Percentiles rank a stretch among this genome's conserved stretches.
Evolutionary conservation across 768 basidiomycete genomes (phyloP).

Genomic region (Pulveroboletus sp.): DNA sequence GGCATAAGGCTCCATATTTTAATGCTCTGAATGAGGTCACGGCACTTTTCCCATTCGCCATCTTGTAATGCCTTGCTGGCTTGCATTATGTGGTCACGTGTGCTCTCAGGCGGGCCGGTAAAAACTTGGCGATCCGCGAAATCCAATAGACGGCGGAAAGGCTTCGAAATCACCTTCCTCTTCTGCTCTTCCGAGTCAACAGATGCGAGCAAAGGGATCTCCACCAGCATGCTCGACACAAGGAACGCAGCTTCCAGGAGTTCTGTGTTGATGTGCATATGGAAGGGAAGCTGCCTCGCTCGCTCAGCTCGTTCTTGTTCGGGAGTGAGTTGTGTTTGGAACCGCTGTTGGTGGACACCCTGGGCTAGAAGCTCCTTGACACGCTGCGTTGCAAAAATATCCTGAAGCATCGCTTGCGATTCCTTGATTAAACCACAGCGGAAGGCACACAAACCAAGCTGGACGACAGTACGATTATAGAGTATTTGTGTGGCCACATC

Average conservation of each 20-base stretch:
- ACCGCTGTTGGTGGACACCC: constrained; percentile 90
- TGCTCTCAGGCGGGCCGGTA: constrained; percentile 97
- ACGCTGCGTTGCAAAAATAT: constrained; percentile 94
- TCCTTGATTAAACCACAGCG: constrained; percentile 92
- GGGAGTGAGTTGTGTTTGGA: constrained; percentile 70
- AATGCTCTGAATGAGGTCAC: constrained; percentile 90
- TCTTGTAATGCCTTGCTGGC: constrained; percentile 94
- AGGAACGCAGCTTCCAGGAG: constrained; percentile 96
- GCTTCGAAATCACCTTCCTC: constrained; percentile 92
- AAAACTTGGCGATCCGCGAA: constrained; percentile 98
- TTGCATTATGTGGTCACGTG: constrained; percentile 98
- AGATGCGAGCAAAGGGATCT: constrained; percentile 91
- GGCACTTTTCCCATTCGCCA: constrained; percentile 95
- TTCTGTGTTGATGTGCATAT: constrained; percentile 99
- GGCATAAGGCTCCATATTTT: constrained; percentile 99
- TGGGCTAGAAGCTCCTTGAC: constrained; percentile 98
- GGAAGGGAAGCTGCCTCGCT: constrained; percentile 94
- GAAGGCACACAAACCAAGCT: constrained; percentile 96
- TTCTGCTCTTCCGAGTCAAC: constrained; percentile 92
- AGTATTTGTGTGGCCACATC: constrained; percentile 97
- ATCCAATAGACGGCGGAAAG: constrained; percentile 91
- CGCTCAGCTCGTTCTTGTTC: constrained; percentile 98
- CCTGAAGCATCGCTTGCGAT: constrained; percentile 85
- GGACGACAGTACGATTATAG: constrained; percentile 96
- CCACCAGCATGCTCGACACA: constrained; percentile 97